A percentile compares a stretch with the other conserved stretches of the same genome.
Conservation (phyloP, 139 green algal species). For the Chlorella sp. region DNA sequence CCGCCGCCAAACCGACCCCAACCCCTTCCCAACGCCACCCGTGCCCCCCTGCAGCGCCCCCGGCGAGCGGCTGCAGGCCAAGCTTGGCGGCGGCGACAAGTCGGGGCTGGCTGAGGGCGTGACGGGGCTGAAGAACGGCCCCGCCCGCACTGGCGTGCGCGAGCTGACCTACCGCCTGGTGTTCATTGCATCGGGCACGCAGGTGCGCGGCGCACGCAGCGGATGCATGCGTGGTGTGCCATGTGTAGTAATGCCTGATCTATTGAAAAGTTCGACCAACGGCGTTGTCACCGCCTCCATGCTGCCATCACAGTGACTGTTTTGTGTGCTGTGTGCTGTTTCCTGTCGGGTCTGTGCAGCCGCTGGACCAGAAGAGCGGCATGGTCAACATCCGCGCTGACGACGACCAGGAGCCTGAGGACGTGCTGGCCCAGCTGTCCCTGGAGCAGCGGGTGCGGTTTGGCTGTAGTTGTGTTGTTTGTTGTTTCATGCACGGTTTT, state of each 20-base stretch:
- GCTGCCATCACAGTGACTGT: too few species aligned
- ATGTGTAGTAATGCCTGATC: too few species aligned
- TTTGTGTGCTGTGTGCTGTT: background rate
- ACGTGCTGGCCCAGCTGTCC: conserved; percentile 67
- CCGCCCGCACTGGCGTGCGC: conserved; percentile 69
- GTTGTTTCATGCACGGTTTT: background rate
- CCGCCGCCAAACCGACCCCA: background rate
- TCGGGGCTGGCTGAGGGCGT: conserved; percentile 62
- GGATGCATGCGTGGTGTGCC: too few species aligned
- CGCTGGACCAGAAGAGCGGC: conserved; percentile 54
- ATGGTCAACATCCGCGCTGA: conserved; percentile 86
- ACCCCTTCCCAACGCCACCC: background rate
- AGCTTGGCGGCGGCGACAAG: conserved; percentile 31
- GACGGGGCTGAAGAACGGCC: conserved; percentile 68
- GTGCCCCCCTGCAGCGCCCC: conserved; percentile 35
- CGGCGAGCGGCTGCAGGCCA: conserved; percentile 55
- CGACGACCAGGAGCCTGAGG: conserved; percentile 61
- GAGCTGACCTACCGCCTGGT: conserved; percentile 94
- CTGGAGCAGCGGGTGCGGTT: conserved; percentile 50
- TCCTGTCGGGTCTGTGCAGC: conserved; percentile 26
- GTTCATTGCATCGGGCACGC: conserved; percentile 84
- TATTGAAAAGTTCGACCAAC: too few species aligned
- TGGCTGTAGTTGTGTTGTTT: too few species aligned
- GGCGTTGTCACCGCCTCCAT: too few species aligned
- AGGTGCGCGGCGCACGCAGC: conserved; percentile 42